Conservation (phyloP, 2,329 filamentous ascomycete genomes). For the Chaetoscypha palmicola region DNA sequence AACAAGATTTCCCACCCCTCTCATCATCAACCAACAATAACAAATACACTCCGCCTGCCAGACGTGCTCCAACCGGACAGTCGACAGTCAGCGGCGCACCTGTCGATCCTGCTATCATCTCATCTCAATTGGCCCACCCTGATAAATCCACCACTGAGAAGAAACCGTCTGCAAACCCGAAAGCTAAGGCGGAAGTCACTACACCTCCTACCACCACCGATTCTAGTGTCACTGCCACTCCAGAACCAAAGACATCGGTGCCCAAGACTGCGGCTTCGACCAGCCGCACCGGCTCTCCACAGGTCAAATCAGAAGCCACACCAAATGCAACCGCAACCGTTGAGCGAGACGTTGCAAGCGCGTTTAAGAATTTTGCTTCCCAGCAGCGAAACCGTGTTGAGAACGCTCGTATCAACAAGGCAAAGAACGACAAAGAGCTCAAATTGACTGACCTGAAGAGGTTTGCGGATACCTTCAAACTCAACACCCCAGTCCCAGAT, state of each 20-base stretch:
- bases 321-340: conserved; percentile 54
- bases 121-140: conserved; percentile 62
- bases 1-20: conserved; percentile 64
- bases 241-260: conserved; percentile 23
- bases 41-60: conserved; percentile 87
- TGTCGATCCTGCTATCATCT: conserved; percentile 85
- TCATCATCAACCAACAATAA: conserved; percentile 35
- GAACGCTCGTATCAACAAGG: conserved; percentile 50
- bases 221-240: conserved; percentile 20
- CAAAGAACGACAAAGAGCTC: conserved; percentile 73
- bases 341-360: conserved; percentile 52
- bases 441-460: conserved; percentile 93
- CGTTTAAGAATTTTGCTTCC: conserved; percentile 58
- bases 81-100: conserved; percentile 70
- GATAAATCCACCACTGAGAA: conserved; percentile 29
- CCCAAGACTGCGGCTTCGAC: conserved; percentile 29
- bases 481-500: conserved; percentile 82
- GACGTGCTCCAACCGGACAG: conserved; percentile 69
- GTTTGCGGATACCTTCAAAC: conserved; percentile 89
- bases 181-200: conserved; percentile 23
- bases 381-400: conserved; percentile 50
- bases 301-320: conserved; percentile 29
- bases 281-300: conserved; percentile 28
- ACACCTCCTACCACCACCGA: conserved; percentile 27
- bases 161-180: conserved; percentile 23